Base-by-base conservation (phyloP, 2,329 filamentous ascomycete genomes). In the Penicillium sp. region DNA sequence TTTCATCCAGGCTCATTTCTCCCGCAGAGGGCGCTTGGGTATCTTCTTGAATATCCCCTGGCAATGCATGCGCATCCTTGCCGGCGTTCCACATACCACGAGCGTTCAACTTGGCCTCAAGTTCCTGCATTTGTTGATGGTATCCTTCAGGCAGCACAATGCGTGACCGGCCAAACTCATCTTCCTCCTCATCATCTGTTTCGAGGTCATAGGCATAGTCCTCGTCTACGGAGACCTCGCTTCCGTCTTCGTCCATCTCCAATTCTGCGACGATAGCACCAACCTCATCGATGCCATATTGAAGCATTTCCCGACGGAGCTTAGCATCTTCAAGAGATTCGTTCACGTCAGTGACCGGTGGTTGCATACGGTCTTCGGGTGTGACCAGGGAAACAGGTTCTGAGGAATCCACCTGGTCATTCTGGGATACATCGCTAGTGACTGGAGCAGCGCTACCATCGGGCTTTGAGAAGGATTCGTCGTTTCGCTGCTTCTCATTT, bases 191-290 rank as follows among this genome's bases (percentile, higher is more conserved):
- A 1, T 75, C 73, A 1, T 54, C 47, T 6, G 38, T 39, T 27
- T 55, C 56, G 26, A 76, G 72, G 12, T 77, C 66, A 12, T 70
- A 71, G 9, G 72, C 71, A 31, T 75, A 75, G 35, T 79, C 18
- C 5, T 22, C 79, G 35, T 79, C 78, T 22, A 67, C 51, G 3
- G 68, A 70, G 7, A 69, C 51, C 2, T 74, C 69, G 41, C 68
- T 72, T 17, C 59, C 69, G 12, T 71, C 71, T 42, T 89, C 82
- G 45, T 94, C 86, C 2, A 96, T 64, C 41, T 93, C 79, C 30
- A 98, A 75, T 65, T 96, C 88, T 11, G 92, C 92, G 11, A 98
- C 92, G 2, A 98, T 85, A 25, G 86, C 80, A 3, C 88, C 87
- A 40, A 98, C 82, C 61, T 96, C 90, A 30, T 83, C 82, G 64